These are phyloP conservation scores for Giardia duodenalis DNA, from an alignment of 208 protist genomes.

Conservation along the genomic window DNA sequence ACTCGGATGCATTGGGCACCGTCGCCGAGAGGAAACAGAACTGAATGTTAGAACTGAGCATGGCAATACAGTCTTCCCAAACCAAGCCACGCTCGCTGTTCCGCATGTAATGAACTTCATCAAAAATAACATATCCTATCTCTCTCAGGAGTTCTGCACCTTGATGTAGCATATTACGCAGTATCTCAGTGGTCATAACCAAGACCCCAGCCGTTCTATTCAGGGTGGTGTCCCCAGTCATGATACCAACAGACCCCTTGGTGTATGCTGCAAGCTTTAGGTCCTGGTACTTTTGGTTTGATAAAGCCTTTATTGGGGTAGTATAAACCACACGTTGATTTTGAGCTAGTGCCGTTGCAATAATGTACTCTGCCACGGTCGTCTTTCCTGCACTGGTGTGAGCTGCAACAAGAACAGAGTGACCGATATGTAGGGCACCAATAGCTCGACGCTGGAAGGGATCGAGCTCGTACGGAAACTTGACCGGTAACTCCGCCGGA, in stretches of 20 bases:
- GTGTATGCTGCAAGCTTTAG: slow-evolving; percentile 74
- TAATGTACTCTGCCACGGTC: slow-evolving; percentile 86
- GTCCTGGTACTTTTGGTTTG: slow-evolving; percentile 99
- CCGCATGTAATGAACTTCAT: slow-evolving; percentile 98
- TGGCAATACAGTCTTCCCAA: slow-evolving; percentile 99
- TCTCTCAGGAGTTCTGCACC: slow-evolving; percentile 83
- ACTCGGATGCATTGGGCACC: slow-evolving; percentile 97
- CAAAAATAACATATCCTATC: slow-evolving; percentile 97
- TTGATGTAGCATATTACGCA: slow-evolving; percentile 91
- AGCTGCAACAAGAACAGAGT: slow-evolving; percentile 93
- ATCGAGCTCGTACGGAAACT: slow-evolving; percentile 79
- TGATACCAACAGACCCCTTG: slow-evolving; percentile 83
- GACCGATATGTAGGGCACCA: slow-evolving; percentile 29
- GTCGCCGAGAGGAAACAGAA: slow-evolving; percentile 99
- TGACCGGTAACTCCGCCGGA: slow-evolving; percentile 50
- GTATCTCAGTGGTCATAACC: slow-evolving; percentile 85
- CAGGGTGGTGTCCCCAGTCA: slow-evolving; percentile 98
- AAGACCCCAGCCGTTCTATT: slow-evolving; percentile 83
- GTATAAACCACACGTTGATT: slow-evolving; percentile 93
- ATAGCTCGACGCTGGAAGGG: slow-evolving; percentile 61
- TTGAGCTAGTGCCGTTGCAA: slow-evolving; percentile 56
- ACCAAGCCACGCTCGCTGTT: slow-evolving; percentile 81
- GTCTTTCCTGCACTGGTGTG: slow-evolving; percentile 99
- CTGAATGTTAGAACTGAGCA: slow-evolving; percentile 73
- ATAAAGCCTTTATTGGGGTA: slow-evolving; percentile 98